Evolutionary conservation across 352 stramenopile genomes (phyloP).

Genomic region (Saprolegnia parasitica): DNA sequence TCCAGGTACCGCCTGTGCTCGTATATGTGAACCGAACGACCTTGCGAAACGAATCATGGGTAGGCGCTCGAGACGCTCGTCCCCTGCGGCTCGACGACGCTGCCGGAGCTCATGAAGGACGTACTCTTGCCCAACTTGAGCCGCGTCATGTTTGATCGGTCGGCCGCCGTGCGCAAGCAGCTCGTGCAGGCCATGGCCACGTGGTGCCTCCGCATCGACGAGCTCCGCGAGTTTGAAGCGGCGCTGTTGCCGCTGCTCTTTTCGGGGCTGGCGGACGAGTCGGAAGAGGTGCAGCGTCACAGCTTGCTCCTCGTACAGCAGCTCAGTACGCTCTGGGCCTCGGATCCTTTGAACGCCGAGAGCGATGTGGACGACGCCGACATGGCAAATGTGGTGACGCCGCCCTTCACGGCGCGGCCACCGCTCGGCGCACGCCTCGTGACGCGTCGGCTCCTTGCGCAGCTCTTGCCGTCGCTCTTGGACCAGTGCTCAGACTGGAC

Average conservation of each 20-base stretch:
- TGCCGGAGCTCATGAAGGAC: slow-evolving; percentile 74
- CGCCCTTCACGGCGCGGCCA: slow-evolving; percentile 43
- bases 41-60: not conserved
- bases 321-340: slow-evolving; percentile 47
- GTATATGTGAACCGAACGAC: not conserved
- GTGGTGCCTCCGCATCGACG: slow-evolving; percentile 55
- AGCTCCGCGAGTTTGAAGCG: slow-evolving; percentile 57
- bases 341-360: slow-evolving; percentile 2
- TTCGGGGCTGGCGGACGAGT: slow-evolving; percentile 60
- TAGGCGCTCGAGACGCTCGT: slow-evolving; percentile 62
- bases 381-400: slow-evolving; percentile 33
- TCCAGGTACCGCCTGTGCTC: slow-evolving; percentile 42
- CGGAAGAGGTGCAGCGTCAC: slow-evolving; percentile 50
- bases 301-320: slow-evolving; percentile 43
- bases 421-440: slow-evolving; percentile 39
- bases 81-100: slow-evolving; percentile 56
- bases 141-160: slow-evolving; percentile 68
- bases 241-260: slow-evolving; percentile 64
- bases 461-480: slow-evolving; percentile 53
- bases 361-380: slow-evolving; percentile 31
- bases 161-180: slow-evolving; percentile 65
- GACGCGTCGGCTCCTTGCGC: slow-evolving; percentile 38
- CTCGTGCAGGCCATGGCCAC: slow-evolving; percentile 48
- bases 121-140: slow-evolving; percentile 54
- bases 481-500: slow-evolving; percentile 79